Conservation (phyloP, 202 grass and related monocot species). For the Hordeum pubiflorum region DNA sequence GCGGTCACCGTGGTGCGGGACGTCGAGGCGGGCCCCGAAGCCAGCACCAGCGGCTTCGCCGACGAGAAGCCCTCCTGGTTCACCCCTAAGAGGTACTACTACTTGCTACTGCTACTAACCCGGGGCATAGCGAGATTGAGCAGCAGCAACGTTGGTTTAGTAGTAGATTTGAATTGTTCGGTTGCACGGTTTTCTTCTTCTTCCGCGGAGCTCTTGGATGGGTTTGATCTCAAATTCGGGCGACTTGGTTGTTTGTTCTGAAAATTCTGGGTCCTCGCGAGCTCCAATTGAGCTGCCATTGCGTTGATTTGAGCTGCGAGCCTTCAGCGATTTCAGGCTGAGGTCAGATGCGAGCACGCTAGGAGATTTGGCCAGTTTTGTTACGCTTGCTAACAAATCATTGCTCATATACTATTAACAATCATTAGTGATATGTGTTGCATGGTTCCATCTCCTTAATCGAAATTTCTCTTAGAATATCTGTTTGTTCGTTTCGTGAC, state of each 20-base stretch:
- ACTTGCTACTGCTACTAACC: neutral
- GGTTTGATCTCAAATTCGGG: neutral
- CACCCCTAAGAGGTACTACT: constrained; percentile 71
- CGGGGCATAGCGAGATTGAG: neutral
- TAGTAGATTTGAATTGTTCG: neutral
- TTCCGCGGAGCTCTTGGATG: neutral
- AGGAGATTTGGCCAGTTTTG: neutral
- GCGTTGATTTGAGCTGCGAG: neutral
- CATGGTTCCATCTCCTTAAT: neutral
- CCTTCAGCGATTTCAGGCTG: neutral
- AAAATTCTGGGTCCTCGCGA: neutral
- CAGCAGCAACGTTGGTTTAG: neutral
- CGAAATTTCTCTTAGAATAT: neutral
- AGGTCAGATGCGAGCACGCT: neutral
- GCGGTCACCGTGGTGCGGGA: constrained; percentile 50
- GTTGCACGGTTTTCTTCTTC: neutral
- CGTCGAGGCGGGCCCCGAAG: constrained; percentile 35
- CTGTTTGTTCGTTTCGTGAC: constrained; percentile 25
- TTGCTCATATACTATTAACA: neutral
- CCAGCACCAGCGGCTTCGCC: constrained; percentile 16
- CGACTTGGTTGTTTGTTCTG: neutral
- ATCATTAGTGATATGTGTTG: neutral
- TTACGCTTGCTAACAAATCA: neutral
- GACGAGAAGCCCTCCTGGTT: constrained; percentile 81
- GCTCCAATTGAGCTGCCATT: neutral